phyloP scores from a whole-genome alignment of 371 early-diverging fungal genomes.

The Mucor velutinosus region DNA sequence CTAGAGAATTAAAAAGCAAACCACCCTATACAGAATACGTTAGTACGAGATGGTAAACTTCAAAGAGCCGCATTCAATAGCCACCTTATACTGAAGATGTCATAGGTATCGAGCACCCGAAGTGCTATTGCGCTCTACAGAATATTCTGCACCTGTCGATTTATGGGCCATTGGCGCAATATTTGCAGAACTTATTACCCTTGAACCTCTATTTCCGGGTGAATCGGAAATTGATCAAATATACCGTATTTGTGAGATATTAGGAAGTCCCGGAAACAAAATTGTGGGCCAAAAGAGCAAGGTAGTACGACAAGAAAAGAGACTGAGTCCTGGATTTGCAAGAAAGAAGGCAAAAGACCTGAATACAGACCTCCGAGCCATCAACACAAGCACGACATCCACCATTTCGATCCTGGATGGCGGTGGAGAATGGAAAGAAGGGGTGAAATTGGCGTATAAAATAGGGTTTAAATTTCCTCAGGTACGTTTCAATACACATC shows the following conservation, averaged over 20 bases:
- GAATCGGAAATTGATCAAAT: slow-evolving; percentile 92
- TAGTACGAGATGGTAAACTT: slow-evolving; percentile 88
- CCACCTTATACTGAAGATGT: neutral
- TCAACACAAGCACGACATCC: neutral
- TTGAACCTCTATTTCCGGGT: slow-evolving; percentile 94
- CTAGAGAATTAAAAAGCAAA: slow-evolving; percentile 78
- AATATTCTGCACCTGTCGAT: slow-evolving; percentile 96
- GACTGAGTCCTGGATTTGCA: slow-evolving; percentile 47
- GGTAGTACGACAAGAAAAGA: slow-evolving; percentile 20
- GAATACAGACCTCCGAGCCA: neutral
- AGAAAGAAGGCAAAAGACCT: slow-evolving; percentile 22
- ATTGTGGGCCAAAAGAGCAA: slow-evolving; percentile 17
- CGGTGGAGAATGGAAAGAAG: slow-evolving; percentile 75
- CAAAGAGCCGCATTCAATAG: no score
- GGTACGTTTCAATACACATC: slow-evolving; percentile 13
- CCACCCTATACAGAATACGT: slow-evolving; percentile 95
- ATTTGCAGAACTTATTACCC: slow-evolving; percentile 85
- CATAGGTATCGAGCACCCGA: slow-evolving; percentile 98
- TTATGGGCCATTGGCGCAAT: slow-evolving; percentile 98
- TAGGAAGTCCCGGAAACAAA: slow-evolving; percentile 61
- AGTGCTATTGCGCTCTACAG: slow-evolving; percentile 83
- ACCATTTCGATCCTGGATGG: slow-evolving; percentile 30
- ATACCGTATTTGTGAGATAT: slow-evolving; percentile 68
- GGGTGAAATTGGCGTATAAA: slow-evolving; percentile 61
- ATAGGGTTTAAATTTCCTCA: slow-evolving; percentile 71